Base-by-base conservation (phyloP, 179 eudicot genomes). In the Drosera spatulata region DNA sequence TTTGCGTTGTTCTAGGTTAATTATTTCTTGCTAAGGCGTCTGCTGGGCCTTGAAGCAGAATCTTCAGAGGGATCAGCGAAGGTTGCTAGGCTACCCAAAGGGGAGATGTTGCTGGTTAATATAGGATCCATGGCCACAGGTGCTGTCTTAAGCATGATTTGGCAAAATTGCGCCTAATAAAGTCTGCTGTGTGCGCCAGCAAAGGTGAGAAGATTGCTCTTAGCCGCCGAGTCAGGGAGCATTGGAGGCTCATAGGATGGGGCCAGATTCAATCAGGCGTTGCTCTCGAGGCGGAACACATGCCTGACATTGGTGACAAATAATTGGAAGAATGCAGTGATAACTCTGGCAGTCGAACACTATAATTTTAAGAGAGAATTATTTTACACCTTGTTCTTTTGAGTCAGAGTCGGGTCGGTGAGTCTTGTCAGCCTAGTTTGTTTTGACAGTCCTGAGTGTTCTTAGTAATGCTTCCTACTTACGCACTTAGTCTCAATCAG, bases 211-310 rank as follows among this genome's bases (percentile, higher is more conserved):
- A 91, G 62, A 79, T 91, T 12, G 98, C 98, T 2, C 81, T 91
- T 12, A 91, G 98, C 62, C 70, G 98, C 13, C 79, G 98, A 56
- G 86, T 91, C 7, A 96, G 88, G 79, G 84, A 86, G 82, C 98
- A 91, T 63, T 88, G 98, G 95, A 87, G 96, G 46, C 83, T 88
- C 7, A 91, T 88, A 10, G 98, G 98, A 2, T 91, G 98, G 98
- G 98, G 98, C 48, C 87, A 88, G 69, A 88, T 89, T 75, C 95
- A 86, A 69, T 88, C 90, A n/a, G 98, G 96, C 53, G 72, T 43
- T 6, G 86, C 95, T 3, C 82, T 91, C 1, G 95, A 91, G 40
- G 81, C 86, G 33, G 33, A 22, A 22, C 33, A 22, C 33, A 22
- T 22, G 33, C 33, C 33, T 22, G 33, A 22, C 33, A 0, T 22